Percentiles rank a stretch among this genome's conserved stretches.
Conservation (phyloP, 1,284 basidiomycete genomes). For the Blastosporella zonata region DNA sequence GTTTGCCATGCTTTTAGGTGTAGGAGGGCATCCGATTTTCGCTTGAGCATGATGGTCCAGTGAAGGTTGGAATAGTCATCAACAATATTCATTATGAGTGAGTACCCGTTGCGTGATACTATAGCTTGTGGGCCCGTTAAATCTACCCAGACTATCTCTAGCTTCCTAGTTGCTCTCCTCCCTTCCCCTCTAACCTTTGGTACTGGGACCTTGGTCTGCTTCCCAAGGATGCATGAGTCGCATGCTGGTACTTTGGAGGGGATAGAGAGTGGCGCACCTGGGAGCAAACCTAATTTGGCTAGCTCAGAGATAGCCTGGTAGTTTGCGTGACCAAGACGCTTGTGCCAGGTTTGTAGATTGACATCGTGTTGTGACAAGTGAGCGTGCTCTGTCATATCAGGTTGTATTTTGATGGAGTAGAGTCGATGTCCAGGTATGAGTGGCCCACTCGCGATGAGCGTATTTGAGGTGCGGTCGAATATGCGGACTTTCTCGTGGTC, state of each 20-base stretch:
- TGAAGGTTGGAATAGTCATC: constrained; percentile 4
- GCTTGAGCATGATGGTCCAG: constrained; percentile 10
- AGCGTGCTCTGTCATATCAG: constrained; percentile 1
- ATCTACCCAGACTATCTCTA: constrained; percentile 33
- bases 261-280: constrained; percentile 10
- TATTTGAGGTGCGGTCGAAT: not conserved
- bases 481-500: not conserved
- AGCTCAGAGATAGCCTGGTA: constrained; percentile 8
- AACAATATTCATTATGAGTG: constrained; percentile 29
- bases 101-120: constrained; percentile 24
- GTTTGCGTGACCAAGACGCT: constrained; percentile 18
- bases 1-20: constrained; percentile 10
- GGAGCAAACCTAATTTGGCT: not conserved
- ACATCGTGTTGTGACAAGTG: not conserved
- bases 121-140: constrained; percentile 26
- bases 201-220: constrained; percentile 14
- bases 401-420: not conserved
- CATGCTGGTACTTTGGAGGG: constrained; percentile 10
- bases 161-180: constrained; percentile 18
- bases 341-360: constrained; percentile 17
- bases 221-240: constrained; percentile 18
- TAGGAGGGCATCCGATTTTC: constrained; percentile 4
- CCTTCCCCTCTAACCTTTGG: constrained; percentile 13
- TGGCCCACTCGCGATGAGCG: constrained; percentile 1
- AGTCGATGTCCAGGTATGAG: not conserved